These are phyloP conservation scores for Mortierella sp. DNA, from an alignment of 371 early-diverging fungal species.

Conservation along the genomic window DNA sequence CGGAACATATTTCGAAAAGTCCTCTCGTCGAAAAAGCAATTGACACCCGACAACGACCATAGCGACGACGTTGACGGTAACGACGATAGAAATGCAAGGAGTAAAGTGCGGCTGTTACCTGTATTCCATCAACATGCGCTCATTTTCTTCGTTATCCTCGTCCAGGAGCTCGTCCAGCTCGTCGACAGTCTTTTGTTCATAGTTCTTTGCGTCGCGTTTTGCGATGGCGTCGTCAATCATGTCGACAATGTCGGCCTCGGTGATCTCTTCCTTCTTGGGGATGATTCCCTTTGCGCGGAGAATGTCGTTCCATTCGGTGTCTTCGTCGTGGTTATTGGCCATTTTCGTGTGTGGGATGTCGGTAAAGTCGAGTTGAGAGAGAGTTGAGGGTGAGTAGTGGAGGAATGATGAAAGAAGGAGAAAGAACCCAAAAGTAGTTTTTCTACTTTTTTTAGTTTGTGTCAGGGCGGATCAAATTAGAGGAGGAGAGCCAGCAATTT, in stretches of 20 bases:
- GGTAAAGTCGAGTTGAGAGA: background rate
- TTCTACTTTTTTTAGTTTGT: background rate
- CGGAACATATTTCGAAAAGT: background rate
- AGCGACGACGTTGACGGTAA: background rate
- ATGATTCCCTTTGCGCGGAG: constrained; percentile 92
- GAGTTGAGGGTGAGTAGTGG: background rate
- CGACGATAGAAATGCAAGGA: background rate
- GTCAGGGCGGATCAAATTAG: background rate
- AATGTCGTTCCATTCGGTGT: constrained; percentile 94
- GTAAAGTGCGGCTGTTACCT: constrained; percentile 61
- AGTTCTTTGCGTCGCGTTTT: constrained; percentile 70
- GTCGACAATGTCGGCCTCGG: constrained; percentile 78
- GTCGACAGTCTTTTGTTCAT: constrained; percentile 78
- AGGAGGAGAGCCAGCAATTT: background rate
- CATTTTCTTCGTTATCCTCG: constrained; percentile 85
- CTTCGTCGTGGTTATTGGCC: constrained; percentile 76
- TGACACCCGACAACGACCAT: background rate
- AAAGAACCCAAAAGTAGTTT: background rate
- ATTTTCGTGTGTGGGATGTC: constrained; percentile 29
- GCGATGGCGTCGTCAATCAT: constrained; percentile 79
- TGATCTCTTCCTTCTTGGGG: constrained; percentile 86
- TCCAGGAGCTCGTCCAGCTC: constrained; percentile 95
- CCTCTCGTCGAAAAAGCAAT: background rate
- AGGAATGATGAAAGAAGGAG: background rate
- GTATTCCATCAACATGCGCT: constrained; percentile 83